A percentile compares a stretch with the other conserved stretches of the same genome.
These are phyloP conservation scores for Calonectria multiphialidica DNA, from an alignment of 2,329 filamentous ascomycete species.

Conservation along the genomic window DNA sequence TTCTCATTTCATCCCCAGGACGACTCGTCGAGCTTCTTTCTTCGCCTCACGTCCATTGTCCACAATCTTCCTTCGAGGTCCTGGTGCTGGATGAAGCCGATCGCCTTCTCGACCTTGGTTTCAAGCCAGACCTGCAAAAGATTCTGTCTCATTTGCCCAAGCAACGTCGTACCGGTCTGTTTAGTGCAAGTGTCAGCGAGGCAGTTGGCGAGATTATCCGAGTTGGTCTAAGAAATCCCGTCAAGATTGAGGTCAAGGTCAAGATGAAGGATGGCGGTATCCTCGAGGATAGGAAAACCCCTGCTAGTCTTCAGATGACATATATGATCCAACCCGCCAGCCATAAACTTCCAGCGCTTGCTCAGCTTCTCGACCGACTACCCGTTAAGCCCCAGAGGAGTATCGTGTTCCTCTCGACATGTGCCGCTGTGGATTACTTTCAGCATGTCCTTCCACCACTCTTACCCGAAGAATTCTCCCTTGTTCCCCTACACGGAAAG, in stretches of 20 bases:
- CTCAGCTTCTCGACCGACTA: constrained; percentile 76
- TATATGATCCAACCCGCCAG: constrained; percentile 82
- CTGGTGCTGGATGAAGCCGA: constrained; percentile 96
- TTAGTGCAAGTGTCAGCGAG: constrained; percentile 96
- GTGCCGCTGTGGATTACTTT: constrained; percentile 95
- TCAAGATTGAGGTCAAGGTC: constrained; percentile 94
- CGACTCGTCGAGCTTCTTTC: constrained; percentile 88
- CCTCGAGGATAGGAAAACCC: constrained; percentile 86
- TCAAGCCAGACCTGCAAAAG: constrained; percentile 89
- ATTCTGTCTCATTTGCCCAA: constrained; percentile 90
- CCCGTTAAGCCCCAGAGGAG: constrained; percentile 83
- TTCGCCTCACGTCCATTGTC: constrained; percentile 88
- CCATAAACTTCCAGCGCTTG: constrained; percentile 83
- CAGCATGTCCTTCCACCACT: constrained; percentile 81
- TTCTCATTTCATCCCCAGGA: constrained; percentile 92
- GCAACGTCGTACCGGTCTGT: constrained; percentile 91
- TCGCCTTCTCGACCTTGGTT: constrained; percentile 90
- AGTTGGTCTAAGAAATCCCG: constrained; percentile 91
- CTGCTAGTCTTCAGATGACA: constrained; percentile 91
- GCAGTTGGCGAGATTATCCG: constrained; percentile 93
- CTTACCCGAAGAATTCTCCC: constrained; percentile 74
- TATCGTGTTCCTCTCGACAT: constrained; percentile 94
- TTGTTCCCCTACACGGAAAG: constrained; percentile 92
- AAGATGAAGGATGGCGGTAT: constrained; percentile 76
- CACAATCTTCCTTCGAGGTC: constrained; percentile 90